Conservation (phyloP, 176 grass and related monocot genomes). For the Musa acuminata region DNA sequence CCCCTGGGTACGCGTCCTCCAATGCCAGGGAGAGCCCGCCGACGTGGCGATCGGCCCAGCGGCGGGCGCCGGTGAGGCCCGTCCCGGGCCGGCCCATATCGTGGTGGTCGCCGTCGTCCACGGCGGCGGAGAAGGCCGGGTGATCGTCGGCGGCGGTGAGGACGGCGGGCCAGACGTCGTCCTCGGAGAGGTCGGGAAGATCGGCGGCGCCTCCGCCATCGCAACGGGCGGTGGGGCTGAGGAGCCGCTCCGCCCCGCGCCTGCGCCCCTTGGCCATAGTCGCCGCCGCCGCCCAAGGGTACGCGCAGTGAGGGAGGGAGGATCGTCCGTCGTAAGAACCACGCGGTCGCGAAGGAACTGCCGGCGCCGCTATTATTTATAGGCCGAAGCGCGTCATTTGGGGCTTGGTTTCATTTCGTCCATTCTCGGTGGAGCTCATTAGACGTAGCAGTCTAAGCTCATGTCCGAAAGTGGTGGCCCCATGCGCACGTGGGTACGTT, state of each 20-base stretch:
- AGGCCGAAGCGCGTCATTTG: too few species aligned
- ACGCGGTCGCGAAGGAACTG: not conserved
- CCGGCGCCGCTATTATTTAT: too few species aligned
- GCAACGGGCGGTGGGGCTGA: conserved; percentile 33
- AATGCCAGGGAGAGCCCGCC: conserved; percentile 19
- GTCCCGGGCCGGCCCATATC: not conserved
- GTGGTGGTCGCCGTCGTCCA: not conserved
- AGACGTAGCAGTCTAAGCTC: too few species aligned
- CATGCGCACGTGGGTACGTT: too few species aligned
- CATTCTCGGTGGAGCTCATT: too few species aligned
- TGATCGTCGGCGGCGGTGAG: not conserved
- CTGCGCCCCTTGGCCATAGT: conserved; percentile 51
- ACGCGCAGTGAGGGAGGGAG: not conserved
- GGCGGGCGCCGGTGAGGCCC: not conserved
- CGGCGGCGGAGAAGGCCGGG: not conserved
- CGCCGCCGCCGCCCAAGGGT: not conserved
- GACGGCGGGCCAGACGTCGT: conserved; percentile 57
- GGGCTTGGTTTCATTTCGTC: too few species aligned
- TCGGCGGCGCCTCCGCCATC: conserved; percentile 22
- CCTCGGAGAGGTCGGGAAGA: conserved; percentile 58
- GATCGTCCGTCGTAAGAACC: not conserved
- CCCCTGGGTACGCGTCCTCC: conserved; percentile 12
- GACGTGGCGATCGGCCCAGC: conserved; percentile 14
- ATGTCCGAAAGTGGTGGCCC: too few species aligned
- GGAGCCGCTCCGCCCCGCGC: conserved; percentile 44